Percentiles rank a stretch among this genome's conserved stretches.
Conservation (phyloP, 2,329 filamentous ascomycete species). For the Thelonectria olida region DNA sequence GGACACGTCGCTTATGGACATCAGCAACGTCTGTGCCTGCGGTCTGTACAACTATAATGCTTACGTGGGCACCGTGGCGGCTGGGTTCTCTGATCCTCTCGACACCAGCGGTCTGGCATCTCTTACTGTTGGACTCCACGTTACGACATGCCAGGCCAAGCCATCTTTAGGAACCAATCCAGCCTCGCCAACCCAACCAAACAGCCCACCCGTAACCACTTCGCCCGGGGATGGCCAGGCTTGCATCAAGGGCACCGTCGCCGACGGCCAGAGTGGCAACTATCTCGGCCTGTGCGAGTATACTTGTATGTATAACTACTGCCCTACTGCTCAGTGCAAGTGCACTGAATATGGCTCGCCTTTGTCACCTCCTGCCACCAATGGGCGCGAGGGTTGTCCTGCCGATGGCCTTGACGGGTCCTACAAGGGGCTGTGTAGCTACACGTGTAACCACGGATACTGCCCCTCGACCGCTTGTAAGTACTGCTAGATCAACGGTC, state of each 20-base stretch:
- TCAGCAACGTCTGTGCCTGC: conserved; percentile 58
- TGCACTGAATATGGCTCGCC: conserved; percentile 45
- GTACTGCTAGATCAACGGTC: too few species aligned
- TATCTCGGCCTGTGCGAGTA: conserved; percentile 49
- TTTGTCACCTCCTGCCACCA: conserved; percentile 35
- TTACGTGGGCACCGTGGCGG: conserved; percentile 61
- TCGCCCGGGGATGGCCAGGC: conserved; percentile 21
- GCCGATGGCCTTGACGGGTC: conserved; percentile 43
- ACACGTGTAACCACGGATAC: conserved; percentile 56
- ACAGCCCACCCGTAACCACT: too few species aligned
- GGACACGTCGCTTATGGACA: conserved; percentile 59
- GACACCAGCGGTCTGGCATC: conserved; percentile 37
- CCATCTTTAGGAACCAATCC: conserved; percentile 44
- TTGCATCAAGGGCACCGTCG: conserved; percentile 41
- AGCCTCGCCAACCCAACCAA: conserved; percentile 48
- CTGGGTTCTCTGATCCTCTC: conserved; percentile 40
- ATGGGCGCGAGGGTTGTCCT: conserved; percentile 45
- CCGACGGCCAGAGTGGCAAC: conserved; percentile 43
- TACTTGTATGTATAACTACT: conserved; percentile 44
- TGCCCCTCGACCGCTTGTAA: conserved; percentile 49
- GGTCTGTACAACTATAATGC: conserved; percentile 67
- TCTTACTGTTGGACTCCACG: conserved; percentile 42
- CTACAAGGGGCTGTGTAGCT: conserved; percentile 57
- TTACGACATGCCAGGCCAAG: conserved; percentile 41
- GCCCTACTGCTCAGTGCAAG: conserved; percentile 45